Base-by-base conservation (phyloP, 2,329 filamentous ascomycete species). In the Pseudocercospora eumusae region DNA sequence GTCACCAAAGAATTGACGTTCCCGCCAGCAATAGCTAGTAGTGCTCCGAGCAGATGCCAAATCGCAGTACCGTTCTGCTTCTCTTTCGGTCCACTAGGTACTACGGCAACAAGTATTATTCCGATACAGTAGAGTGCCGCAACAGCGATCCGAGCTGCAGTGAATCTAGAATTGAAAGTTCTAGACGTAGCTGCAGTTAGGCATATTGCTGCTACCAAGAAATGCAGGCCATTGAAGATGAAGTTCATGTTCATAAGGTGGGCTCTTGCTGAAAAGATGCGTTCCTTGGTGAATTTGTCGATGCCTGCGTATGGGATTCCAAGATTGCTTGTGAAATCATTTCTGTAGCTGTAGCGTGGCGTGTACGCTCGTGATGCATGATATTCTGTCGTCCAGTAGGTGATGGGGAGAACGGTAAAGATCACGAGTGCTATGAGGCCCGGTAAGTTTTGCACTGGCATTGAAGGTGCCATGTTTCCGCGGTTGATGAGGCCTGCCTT, bases 181-280 rank as follows among this genome's bases (percentile, higher is more conserved):
- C 45, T 47, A 18, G 18, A 21, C 3, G 55, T 59, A n/a, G 60
- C 60, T 18, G 31, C 27, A 4, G 61, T 27, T 3, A 65, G 42
- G 47, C 55, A 47, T 11, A 59, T 52, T 18, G 59, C 54, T 0
- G 50, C 61, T 28, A 60, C 33, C 42, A 62, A 20, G 59, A 56
- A 66, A 53, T 64, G 59, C 3, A 58, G 9, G 13, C 59, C 64
- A 31, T 64, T 53, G 25, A 49, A 10, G 36, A 56, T 45, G 40
- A 64, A 64, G 11, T 57, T 64, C 36, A 60, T 18, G n/a, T 61
- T 59, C 61, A 66, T 66, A 9, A 61, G 18, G n/a, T 50, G 21
- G 11, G 61, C 58, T 45, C 59, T 36, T 8, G 58, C 52, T 1
- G 64, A 66, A 42, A 47, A 54, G 40, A 42, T 40, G 21, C 40